Conservation (phyloP, 306 rosid genomes). For the Gillenia trifoliata region DNA sequence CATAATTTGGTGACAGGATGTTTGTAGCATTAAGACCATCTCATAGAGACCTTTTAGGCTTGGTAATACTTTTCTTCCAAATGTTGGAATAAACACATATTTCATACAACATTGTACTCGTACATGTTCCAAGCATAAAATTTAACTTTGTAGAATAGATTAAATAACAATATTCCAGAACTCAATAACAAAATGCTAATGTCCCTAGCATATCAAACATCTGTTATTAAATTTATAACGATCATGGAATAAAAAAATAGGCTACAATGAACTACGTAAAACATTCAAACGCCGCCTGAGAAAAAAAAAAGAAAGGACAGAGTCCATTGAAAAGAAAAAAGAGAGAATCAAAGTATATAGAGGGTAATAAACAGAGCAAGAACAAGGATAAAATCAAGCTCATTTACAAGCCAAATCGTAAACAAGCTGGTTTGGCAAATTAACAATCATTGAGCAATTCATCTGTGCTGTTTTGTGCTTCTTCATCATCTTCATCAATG, state of each 20-base stretch:
- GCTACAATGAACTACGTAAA: background rate
- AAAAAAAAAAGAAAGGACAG: too few relatives aligned
- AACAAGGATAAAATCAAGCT: background rate
- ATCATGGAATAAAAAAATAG: background rate
- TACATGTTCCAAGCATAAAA: too few relatives aligned
- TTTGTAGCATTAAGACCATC: too few relatives aligned
- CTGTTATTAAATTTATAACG: background rate
- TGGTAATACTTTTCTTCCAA: too few relatives aligned
- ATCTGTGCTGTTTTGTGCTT: slow-evolving; percentile 22
- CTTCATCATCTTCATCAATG: slow-evolving; percentile 21
- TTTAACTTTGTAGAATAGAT: background rate
- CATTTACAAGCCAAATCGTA: slow-evolving; percentile 10
- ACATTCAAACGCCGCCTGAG: background rate
- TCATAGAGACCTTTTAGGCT: too few relatives aligned
- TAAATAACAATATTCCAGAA: background rate
- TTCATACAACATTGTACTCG: too few relatives aligned
- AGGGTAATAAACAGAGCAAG: background rate
- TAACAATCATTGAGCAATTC: slow-evolving; percentile 22
- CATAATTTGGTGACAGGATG: too few relatives aligned
- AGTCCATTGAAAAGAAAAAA: too few relatives aligned
- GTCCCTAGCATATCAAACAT: background rate
- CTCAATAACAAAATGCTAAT: too few relatives aligned
- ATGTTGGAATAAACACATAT: too few relatives aligned
- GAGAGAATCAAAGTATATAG: background rate
- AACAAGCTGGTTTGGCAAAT: background rate